Percentiles rank a stretch among this genome's conserved stretches.
These are phyloP conservation scores for Taxawa tesnikishii DNA, from an alignment of 2,329 filamentous ascomycete species.

Conservation along the genomic window DNA sequence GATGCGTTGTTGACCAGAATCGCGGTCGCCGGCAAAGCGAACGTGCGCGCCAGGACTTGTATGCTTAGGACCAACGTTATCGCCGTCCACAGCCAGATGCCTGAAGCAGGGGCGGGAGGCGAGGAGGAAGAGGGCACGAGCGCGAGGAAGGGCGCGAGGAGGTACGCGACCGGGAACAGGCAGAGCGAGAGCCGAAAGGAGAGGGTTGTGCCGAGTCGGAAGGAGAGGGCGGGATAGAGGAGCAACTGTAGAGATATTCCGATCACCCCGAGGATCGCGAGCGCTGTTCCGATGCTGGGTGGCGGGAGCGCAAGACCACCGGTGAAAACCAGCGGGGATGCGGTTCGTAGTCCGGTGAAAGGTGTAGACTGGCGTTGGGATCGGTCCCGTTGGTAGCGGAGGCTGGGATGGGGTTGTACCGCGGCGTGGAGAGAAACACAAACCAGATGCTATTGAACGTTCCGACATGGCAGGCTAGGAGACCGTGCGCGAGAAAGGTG, in stretches of 20 bases:
- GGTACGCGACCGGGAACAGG: conserved; percentile 33
- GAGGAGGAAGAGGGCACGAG: conserved; percentile 25
- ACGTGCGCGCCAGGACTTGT: conserved; percentile 34
- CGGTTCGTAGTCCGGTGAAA: conserved; percentile 25
- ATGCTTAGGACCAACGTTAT: conserved; percentile 29
- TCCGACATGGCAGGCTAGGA: conserved; percentile 35
- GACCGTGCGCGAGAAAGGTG: conserved; percentile 30
- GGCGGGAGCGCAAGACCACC: conserved; percentile 36
- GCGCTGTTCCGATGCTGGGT: conserved; percentile 32
- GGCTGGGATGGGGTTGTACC: conserved; percentile 15
- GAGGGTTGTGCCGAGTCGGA: conserved; percentile 26
- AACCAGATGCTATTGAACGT: conserved; percentile 39
- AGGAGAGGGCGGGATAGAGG: conserved; percentile 30
- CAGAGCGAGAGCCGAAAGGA: conserved; percentile 29
- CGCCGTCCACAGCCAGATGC: conserved; percentile 27
- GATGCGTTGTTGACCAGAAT: conserved; percentile 51
- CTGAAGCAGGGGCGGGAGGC: conserved; percentile 27
- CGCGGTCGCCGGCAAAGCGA: conserved; percentile 43
- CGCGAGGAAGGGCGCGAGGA: conserved; percentile 30
- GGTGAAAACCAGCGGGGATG: conserved; percentile 32
- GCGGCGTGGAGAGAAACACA: conserved; percentile 34
- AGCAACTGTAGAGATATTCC: conserved; percentile 34
- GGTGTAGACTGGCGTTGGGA: conserved; percentile 20
- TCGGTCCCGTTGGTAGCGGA: conserved; percentile 11
- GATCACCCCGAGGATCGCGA: conserved; percentile 35